Evolutionary conservation across 345 rosid genomes (phyloP), one percentile per base, ranked within the genome.

Genomic region (Alliaria petiolata): DNA sequence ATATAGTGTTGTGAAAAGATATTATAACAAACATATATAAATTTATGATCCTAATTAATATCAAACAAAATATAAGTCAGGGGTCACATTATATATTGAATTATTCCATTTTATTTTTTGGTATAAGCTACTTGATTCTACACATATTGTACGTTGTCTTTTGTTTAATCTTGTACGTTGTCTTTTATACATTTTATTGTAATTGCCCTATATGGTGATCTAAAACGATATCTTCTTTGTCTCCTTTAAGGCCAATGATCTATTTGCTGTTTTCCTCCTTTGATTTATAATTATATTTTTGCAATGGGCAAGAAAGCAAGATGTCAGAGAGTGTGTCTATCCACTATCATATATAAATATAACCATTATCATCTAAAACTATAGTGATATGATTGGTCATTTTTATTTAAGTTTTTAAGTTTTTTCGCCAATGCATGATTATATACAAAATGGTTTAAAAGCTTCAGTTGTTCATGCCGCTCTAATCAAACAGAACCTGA

Each of bases 311-410:
- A 42, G 69, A 52, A 62, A 22, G 63, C 43, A 50, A 28, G 33
- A 31, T 62, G 62, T 71, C 76, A 62, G 76, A 42, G 55, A n/a
- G 38, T 52, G 55, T 71, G 55, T 71, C 62, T 62, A 61, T 30
- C 69, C 28, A 62, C 46, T 31, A 51, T 43, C 42, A 62, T n/a
- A n/a, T n/a, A n/a, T n/a, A n/a, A n/a, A n/a, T n/a, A n/a, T 9
- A 61, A 15, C 8, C 43, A 42, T 12, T 19, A 19, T 71, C 52
- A 40, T 71, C 44, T 19, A 14, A 30, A 39, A 52, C 20, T 42
- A 42, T 31, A 40, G 45, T 52, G 19, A 52, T 51, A 16, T 66
- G 3, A 15, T 65, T 15, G n/a, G n/a, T n/a, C n/a, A 39, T 26
- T 39, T 54, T 25, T 16, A 2, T 55, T 55, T 31, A 0, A 11